phyloP scores from a whole-genome alignment of 768 basidiomycete genomes.

The Chalciporus pseudorubinellus region DNA sequence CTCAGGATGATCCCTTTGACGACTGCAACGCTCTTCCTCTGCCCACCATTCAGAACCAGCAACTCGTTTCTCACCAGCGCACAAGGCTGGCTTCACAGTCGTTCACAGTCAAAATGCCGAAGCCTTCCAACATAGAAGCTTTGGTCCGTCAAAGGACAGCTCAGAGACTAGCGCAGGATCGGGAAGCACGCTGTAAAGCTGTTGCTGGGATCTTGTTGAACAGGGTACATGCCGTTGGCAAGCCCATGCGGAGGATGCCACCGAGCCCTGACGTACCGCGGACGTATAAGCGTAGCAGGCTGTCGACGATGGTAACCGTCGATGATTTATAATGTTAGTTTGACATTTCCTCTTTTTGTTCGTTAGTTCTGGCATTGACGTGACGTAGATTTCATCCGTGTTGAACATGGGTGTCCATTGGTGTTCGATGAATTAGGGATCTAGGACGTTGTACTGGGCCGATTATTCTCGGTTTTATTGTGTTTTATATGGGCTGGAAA shows the following conservation, averaged over 20 bases:
- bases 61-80: constrained; percentile 22
- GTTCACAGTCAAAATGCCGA: constrained; percentile 25
- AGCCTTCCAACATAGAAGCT: constrained; percentile 19
- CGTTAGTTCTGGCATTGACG: not conserved
- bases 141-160: constrained; percentile 32
- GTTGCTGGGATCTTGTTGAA: constrained; percentile 60
- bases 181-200: constrained; percentile 45
- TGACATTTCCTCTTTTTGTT: not conserved
- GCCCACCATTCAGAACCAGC: constrained; percentile 3
- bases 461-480: not conserved
- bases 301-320: constrained; percentile 50
- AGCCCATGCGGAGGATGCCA: constrained; percentile 46
- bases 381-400: constrained; percentile 10
- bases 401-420: constrained; percentile 11
- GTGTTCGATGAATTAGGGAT: not conserved
- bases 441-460: not conserved
- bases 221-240: constrained; percentile 50
- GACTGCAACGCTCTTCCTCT: constrained; percentile 20
- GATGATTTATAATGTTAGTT: constrained; percentile 35
- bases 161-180: constrained; percentile 34
- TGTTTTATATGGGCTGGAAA: not conserved
- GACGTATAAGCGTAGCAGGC: constrained; percentile 51
- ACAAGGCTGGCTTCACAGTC: constrained; percentile 30
- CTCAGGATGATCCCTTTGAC: constrained; percentile 27
- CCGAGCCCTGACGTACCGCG: constrained; percentile 30